Evolutionary conservation across 345 rosid genomes (phyloP), one percentile per base, ranked within the genome.

Genomic region (Eucalyptus erythrocorys): DNA sequence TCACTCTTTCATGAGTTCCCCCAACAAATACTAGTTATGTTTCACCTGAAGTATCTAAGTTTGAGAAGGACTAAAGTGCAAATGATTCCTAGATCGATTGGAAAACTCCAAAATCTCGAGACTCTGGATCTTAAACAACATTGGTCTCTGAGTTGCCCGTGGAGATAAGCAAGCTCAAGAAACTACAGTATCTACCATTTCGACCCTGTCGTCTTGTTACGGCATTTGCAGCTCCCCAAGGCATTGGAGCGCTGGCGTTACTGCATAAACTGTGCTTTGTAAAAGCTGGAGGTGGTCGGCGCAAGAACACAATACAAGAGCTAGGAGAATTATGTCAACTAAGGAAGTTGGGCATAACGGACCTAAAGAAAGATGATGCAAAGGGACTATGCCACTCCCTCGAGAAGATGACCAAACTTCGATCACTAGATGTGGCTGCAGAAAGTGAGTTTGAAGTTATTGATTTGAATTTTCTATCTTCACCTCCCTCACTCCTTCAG

Each of bases 291-390:
- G 12, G 80, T 32, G 80, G 6, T 68, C 42, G 22, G 13, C 3
- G 24, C 42, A 68, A 32, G 6, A 68, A 32, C 7, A 4, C 12
- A 8, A 16, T 32, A 2, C 80, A 32, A 68, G 80, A 68, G 80
- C 80, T 68, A 2, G 42, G 42, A 32, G 37, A 66, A 3, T 66
- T 55, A 55, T 1, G 1, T 55, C 37, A 66, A n/a, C 76, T 66
- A n/a, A 66, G 13, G 80, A 68, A 2, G 24, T 7, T 32, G 12
- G 12, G 80, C 0, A 1, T 68, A 16, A 16, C 0, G 0, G 24
- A 68, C 4, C 1, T 68, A 2, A 68, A 19, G 13, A 68, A 4
- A 16, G 80, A 68, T 7, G 80, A 68, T 68, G 80, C 42, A 16
- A 32, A 32, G 13, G 80, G 8, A 68, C 42, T 68, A 8, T 68